These are phyloP conservation scores for Galerina sulciceps DNA, from an alignment of 768 basidiomycete species.

Conservation along the genomic window DNA sequence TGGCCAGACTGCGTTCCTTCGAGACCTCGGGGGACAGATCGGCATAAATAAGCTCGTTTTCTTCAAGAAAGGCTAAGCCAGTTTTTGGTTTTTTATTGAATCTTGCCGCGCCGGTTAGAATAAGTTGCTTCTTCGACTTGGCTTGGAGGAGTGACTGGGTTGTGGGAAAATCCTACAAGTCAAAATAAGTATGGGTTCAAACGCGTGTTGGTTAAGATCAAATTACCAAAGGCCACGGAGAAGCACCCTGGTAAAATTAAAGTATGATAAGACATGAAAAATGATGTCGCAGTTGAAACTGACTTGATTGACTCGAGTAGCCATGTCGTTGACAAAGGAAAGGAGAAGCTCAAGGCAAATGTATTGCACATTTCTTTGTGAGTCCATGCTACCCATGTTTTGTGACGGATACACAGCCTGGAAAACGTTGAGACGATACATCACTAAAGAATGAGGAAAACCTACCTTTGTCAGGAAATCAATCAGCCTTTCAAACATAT, in stretches of 20 bases:
- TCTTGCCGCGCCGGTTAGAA: constrained; percentile 79
- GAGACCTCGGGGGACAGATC: constrained; percentile 62
- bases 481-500: constrained; percentile 88
- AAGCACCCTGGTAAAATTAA: constrained; percentile 34
- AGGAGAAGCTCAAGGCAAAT: constrained; percentile 88
- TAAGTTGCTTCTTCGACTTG: constrained; percentile 87
- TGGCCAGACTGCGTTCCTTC: constrained; percentile 73
- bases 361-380: constrained; percentile 80
- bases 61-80: constrained; percentile 89
- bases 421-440: constrained; percentile 4
- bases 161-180: constrained; percentile 54
- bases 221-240: constrained; percentile 64
- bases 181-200: not conserved
- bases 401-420: constrained; percentile 83
- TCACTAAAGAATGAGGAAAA: not conserved
- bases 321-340: constrained; percentile 88
- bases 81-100: constrained; percentile 95
- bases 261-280: constrained; percentile 11
- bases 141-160: constrained; percentile 62
- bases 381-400: constrained; percentile 58
- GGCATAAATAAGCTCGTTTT: constrained; percentile 85
- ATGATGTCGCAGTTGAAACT: constrained; percentile 23
- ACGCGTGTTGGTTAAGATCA: not conserved
- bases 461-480: constrained; percentile 86
- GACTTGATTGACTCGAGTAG: constrained; percentile 58